Base-by-base conservation (phyloP, 2,329 filamentous ascomycete species). In the Lachnellula occidentalis region DNA sequence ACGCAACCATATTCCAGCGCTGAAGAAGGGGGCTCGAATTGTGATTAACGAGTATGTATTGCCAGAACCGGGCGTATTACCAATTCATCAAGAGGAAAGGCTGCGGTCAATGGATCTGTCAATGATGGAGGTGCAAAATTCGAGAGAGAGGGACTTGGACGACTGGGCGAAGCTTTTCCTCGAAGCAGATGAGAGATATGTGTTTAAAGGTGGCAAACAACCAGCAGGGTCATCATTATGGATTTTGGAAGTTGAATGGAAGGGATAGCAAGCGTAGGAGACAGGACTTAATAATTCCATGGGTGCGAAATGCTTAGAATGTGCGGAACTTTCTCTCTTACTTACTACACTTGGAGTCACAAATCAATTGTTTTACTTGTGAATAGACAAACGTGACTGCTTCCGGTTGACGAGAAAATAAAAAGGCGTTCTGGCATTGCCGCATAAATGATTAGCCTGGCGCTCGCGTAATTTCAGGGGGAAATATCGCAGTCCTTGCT, bases 101-200 rank as follows among this genome's bases (percentile, higher is more conserved):
- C 22, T 47, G 45, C 49, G 57, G 24, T 45, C 51, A 7, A 54
- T 67, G 36, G 69, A 72, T 55, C 48, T 72, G 61, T 66, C 63
- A 1, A 70, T 71, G 66, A 39, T 69, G 54, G 63, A 67, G 57
- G 53, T 60, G 2, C 66, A 69, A 15, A 72, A 71, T 58, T 63
- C 62, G 7, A 58, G 59, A 27, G 70, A 71, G 50, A 56, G 70
- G 17, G 65, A 67, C n/a, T 36, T 67, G 46, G 61, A 61, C 1
- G 69, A 71, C 22, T 71, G 65, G 66, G 61, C 54, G n/a, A 56
- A 56, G 1, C 36, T 72, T n/a, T 62, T 72, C 22, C 57, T 43
- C 41, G 53, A 54, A 21, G 64, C 64, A 1, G 67, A 66, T 57
- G 34, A 45, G 11, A 60, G 60, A n/a, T 60, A 62, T 45, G 43